Percentiles rank a stretch among this genome's conserved stretches.
Conservation (phyloP, 2,329 filamentous ascomycete species). For the Pyrenophora teres region DNA sequence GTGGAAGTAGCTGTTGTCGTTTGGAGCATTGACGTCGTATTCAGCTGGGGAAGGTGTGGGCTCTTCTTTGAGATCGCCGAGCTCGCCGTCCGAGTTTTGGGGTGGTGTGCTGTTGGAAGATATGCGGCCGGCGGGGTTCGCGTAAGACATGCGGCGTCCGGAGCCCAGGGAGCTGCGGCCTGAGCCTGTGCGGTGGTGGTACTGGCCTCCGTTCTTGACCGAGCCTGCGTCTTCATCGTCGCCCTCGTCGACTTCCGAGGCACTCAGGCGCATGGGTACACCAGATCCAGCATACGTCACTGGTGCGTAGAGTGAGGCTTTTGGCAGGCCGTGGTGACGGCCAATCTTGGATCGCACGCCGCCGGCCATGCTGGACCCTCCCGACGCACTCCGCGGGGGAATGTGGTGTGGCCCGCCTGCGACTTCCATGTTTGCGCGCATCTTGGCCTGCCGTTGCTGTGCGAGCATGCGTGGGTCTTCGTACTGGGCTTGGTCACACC, state of each 20-base stretch:
- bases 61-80: conserved; percentile 49
- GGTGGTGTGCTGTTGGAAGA: conserved; percentile 61
- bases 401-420: conserved; percentile 60
- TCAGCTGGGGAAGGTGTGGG: conserved; percentile 53
- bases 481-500: conserved; percentile 92
- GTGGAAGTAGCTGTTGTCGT: conserved; percentile 50
- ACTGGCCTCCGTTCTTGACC: conserved; percentile 36
- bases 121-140: conserved; percentile 52
- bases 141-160: conserved; percentile 45
- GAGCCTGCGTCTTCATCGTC: conserved; percentile 73
- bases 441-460: conserved; percentile 84
- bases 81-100: conserved; percentile 46
- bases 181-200: conserved; percentile 73
- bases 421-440: conserved; percentile 82
- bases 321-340: conserved; percentile 80
- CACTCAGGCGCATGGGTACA: conserved; percentile 88
- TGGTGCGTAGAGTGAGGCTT: conserved; percentile 77
- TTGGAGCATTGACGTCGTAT: conserved; percentile 31
- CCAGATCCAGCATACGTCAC: conserved; percentile 76
- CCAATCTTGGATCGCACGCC: conserved; percentile 78
- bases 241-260: conserved; percentile 91
- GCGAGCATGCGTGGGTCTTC: conserved; percentile 85
- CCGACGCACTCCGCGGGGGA: conserved; percentile 46
- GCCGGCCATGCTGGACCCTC: conserved; percentile 43
- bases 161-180: conserved; percentile 68